Base-by-base conservation (phyloP, 306 rosid species). In the Lathyrus aphaca region DNA sequence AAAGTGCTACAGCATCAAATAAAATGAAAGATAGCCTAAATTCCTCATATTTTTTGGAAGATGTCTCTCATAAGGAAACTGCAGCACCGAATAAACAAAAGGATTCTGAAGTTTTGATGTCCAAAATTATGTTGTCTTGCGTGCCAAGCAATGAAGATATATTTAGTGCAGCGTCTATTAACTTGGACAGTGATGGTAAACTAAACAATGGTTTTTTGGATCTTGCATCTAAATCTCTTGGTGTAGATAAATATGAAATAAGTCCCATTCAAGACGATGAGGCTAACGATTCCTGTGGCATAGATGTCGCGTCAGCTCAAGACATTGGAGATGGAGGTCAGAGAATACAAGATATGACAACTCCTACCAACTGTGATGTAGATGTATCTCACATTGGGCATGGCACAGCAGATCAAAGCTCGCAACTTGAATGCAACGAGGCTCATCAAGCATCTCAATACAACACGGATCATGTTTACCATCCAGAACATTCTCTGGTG, bases 1-100 rank as follows among this genome's bases (percentile, higher is more conserved):
- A 84, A 81, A 71, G 54, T 63, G 75, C 69, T 56, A 16, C 42
- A 69, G 10, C 73, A 70, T 66, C 73, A 50, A 63, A 45, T 23
- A 35, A 23, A 43, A 44, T 15, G 53, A 64, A 63, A 44, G 77
- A 71, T 32, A 45, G 25, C 18, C 40, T 9, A 50, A 42, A 45
- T 51, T 19, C 54, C 35, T 43, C 65, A 13, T 35, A 38, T 38
- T 6, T 64, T 64, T 51, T 35, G 2, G 82, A 61, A 65, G 66
- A 71, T 71, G 62, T 11, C 21, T 66, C 71, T 21, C 66, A 10
- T 16, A 73, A 63, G 58, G 71, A 80, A 80, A 68, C 30, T 74
- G 9, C 45, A 40, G 9, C 51, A 48, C 68, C 62, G 32, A 25
- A 13, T 40, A 32, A 10, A 61, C 71, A 62, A 60, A 12, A 77